A percentile compares a stretch with the other conserved stretches of the same genome.
Conservation (phyloP, 306 rosid genomes). For the Oxytropis ochrocephala region DNA sequence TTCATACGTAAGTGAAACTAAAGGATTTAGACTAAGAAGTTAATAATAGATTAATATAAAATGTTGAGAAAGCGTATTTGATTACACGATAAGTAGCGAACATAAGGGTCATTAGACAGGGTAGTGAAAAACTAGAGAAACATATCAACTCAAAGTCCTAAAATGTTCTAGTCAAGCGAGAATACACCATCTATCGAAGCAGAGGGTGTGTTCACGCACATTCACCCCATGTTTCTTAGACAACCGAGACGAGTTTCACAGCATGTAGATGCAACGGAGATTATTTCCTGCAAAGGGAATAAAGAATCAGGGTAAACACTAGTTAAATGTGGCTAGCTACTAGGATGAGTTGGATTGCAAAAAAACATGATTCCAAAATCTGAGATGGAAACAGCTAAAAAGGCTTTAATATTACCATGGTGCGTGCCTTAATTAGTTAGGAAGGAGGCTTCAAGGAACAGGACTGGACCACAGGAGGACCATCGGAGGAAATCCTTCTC, state of each 20-base stretch:
- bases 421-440: no score
- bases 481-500: no score
- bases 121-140: neutral
- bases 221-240: neutral
- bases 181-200: neutral
- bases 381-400: no score
- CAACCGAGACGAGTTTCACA: neutral
- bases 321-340: no score
- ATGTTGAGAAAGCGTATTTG: neutral
- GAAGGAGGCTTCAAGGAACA: no score
- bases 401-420: no score
- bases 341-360: no score
- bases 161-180: neutral
- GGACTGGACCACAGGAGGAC: no score
- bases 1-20: neutral
- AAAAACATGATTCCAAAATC: no score
- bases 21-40: neutral
- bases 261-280: neutral
- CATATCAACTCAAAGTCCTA: neutral
- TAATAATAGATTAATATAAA: neutral
- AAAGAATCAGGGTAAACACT: neutral
- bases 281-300: neutral
- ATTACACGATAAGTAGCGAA: neutral
- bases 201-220: neutral
- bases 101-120: neutral